Percentiles rank a stretch among this genome's conserved stretches.
Conservation (phyloP, 23 red algal genomes). For the Gracilaria vermiculophylla region DNA sequence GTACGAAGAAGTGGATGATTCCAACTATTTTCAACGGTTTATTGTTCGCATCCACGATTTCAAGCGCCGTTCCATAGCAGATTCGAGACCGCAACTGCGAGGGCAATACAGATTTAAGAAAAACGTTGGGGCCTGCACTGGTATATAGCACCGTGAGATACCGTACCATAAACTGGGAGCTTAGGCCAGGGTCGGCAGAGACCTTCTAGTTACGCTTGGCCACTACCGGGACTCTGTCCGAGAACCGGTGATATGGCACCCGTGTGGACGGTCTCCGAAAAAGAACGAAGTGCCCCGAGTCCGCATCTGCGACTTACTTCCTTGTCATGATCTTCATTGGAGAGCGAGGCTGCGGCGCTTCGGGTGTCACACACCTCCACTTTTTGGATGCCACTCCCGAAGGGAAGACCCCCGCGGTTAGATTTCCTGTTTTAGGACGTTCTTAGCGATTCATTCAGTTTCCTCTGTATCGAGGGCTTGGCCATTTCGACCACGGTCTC, state of each 20-base stretch:
- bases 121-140: neutral
- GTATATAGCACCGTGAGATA: neutral
- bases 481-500: no score
- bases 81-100: neutral
- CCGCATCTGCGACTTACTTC: neutral
- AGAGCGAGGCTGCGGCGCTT: neutral
- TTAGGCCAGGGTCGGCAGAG: neutral
- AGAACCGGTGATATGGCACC: neutral
- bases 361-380: neutral
- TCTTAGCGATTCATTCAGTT: neutral
- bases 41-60: neutral
- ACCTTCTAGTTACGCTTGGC: neutral
- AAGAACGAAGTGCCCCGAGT: neutral
- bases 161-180: neutral
- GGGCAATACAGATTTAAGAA: neutral
- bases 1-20: neutral
- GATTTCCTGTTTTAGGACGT: neutral
- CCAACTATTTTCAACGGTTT: neutral
- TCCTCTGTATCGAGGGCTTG: no score
- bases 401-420: neutral
- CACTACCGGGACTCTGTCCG: neutral
- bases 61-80: neutral
- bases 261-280: neutral
- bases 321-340: neutral
- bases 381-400: neutral